Percentiles rank a stretch among this genome's conserved stretches.
Evolutionary conservation across 179 eudicot genomes (phyloP).

Genomic region (Beta macrorhiza): DNA sequence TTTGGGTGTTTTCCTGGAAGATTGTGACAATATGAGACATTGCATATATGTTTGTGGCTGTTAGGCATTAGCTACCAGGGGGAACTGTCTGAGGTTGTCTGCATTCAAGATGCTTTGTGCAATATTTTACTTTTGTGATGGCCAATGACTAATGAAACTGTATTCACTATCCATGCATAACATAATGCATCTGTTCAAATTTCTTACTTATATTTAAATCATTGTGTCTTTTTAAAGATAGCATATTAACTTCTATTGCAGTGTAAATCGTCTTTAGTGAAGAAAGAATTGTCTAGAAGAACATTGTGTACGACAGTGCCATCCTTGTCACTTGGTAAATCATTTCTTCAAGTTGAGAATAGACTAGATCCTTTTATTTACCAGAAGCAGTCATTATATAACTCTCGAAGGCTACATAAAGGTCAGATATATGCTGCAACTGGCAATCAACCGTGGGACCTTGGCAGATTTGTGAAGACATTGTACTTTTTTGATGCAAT

Average conservation of each 20-base stretch:
- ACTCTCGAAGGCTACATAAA: conserved; percentile 47
- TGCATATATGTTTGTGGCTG: not conserved
- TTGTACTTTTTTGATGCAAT: conserved; percentile 85
- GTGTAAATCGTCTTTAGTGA: conserved; percentile 47
- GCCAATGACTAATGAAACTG: not conserved
- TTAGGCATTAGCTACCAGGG: not conserved
- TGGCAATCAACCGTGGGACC: conserved; percentile 84
- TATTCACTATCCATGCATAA: not conserved
- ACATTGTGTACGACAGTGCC: conserved; percentile 33
- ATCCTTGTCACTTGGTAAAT: conserved; percentile 53
- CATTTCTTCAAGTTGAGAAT: conserved; percentile 53
- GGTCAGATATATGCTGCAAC: conserved; percentile 52
- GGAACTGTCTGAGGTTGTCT: not conserved
- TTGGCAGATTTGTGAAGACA: conserved; percentile 84
- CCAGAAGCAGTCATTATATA: conserved; percentile 33
- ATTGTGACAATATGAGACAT: not conserved
- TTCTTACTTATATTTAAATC: not conserved
- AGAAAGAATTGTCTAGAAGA: conserved; percentile 44
- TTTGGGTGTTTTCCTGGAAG: not conserved
- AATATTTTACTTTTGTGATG: not conserved
- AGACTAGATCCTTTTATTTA: conserved; percentile 32
- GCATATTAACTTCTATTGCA: conserved; percentile 33
- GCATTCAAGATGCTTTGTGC: not conserved
- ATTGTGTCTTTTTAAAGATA: conserved; percentile 13
- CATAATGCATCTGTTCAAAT: not conserved